Evolutionary conservation across 164 flowering plant genomes (phyloP).

Genomic region (Sextonia rubra): DNA sequence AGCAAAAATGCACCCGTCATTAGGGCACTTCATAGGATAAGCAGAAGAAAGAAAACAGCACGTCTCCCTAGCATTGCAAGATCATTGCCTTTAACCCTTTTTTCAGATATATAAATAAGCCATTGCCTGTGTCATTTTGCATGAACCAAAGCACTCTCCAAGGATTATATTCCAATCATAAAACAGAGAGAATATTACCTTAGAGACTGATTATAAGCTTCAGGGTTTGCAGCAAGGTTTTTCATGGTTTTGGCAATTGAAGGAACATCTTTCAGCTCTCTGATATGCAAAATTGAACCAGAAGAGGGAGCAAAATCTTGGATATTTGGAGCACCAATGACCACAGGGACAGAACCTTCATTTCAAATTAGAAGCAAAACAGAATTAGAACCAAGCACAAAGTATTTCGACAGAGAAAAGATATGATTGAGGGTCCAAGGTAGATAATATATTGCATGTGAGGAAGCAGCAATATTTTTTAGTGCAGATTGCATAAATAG

Average conservation of each 20-base stretch:
- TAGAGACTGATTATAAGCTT: slow-evolving; percentile 59
- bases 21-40: neutral
- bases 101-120: too few relatives aligned
- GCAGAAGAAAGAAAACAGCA: neutral
- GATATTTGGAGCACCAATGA: slow-evolving; percentile 93
- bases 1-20: slow-evolving; percentile 6
- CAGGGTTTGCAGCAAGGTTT: slow-evolving; percentile 58
- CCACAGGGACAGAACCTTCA: slow-evolving; percentile 84
- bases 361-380: neutral
- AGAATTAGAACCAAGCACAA: neutral
- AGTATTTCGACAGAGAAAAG: neutral
- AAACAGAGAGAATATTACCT: slow-evolving; percentile 35
- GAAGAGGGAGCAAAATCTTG: slow-evolving; percentile 84
- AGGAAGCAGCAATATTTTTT: neutral
- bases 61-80: neutral
- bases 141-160: neutral
- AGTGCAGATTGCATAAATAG: neutral
- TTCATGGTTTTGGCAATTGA: slow-evolving; percentile 30
- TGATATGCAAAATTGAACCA: slow-evolving; percentile 70
- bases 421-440: neutral
- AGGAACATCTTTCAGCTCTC: slow-evolving; percentile 46
- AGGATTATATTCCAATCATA: neutral
- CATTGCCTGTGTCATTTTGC: neutral
- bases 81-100: neutral
- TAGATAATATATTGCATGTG: neutral